phyloP scores from a whole-genome alignment of 2,329 filamentous ascomycete species.

The Mollisia scopiformis region DNA sequence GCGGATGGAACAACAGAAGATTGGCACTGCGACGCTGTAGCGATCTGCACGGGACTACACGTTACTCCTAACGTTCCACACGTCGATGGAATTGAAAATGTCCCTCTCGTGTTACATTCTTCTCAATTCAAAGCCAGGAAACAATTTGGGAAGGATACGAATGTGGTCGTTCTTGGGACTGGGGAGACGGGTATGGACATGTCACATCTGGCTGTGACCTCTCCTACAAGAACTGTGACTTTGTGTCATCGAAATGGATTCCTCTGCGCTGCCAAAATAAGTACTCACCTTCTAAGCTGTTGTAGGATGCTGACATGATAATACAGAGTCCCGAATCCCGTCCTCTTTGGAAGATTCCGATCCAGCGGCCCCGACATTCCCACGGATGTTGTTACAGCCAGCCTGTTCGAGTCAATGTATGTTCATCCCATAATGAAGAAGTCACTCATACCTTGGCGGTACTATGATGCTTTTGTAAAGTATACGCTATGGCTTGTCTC shows the following conservation, averaged over 20 bases:
- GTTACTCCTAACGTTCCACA: conserved; percentile 43
- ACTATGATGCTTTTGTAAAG: conserved; percentile 41
- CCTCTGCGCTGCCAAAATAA: conserved; percentile 47
- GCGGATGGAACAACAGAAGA: conserved; percentile 2
- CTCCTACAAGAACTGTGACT: conserved; percentile 44
- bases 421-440: conserved; percentile 48
- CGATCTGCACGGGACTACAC: conserved; percentile 48
- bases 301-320: too few relatives aligned
- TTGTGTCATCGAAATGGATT: conserved; percentile 50
- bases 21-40: conserved; percentile 46
- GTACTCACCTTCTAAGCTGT: too few relatives aligned
- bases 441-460: conserved; percentile 43
- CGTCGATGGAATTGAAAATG: conserved; percentile 42
- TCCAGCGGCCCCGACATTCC: too few relatives aligned
- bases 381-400: conserved; percentile 48
- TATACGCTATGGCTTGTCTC: conserved; percentile 46
- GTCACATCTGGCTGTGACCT: conserved; percentile 47
- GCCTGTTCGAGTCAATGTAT: conserved; percentile 54
- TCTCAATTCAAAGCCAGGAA: conserved; percentile 44
- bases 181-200: conserved; percentile 52
- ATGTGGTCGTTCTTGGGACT: conserved; percentile 46
- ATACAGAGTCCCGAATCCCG: too few relatives aligned
- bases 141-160: conserved; percentile 44
- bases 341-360: too few relatives aligned
- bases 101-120: conserved; percentile 45